Evolutionary conservation across 352 stramenopile genomes (phyloP).

Genomic region (Globisporangium viniferum): DNA sequence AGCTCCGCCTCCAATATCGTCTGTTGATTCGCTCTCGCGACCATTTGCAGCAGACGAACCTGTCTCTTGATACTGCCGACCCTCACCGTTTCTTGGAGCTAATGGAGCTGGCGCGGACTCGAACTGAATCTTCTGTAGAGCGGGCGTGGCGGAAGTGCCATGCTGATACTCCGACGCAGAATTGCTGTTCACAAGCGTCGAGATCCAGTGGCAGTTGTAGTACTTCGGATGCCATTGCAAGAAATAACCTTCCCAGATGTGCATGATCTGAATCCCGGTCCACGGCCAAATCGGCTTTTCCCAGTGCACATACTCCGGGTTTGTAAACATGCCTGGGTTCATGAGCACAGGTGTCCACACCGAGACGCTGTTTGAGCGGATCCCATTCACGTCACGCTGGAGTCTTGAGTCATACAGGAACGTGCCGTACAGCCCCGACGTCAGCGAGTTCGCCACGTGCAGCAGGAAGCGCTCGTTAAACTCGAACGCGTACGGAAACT

Average conservation of each 20-base stretch:
- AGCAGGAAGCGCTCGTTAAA: slow-evolving; percentile 85
- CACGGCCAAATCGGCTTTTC: slow-evolving; percentile 76
- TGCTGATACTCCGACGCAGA: slow-evolving; percentile 11
- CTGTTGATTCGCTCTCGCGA: slow-evolving; percentile 7
- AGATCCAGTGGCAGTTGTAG: slow-evolving; percentile 72
- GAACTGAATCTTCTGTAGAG: slow-evolving; percentile 14
- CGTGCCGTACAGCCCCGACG: slow-evolving; percentile 77
- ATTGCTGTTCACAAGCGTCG: slow-evolving; percentile 35
- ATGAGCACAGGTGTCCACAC: slow-evolving; percentile 80
- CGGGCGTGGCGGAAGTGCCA: neutral
- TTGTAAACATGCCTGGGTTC: slow-evolving; percentile 42
- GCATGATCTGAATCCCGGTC: slow-evolving; percentile 76
- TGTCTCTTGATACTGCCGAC: neutral
- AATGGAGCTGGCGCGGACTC: neutral
- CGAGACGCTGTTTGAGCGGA: slow-evolving; percentile 54
- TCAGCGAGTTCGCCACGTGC: slow-evolving; percentile 76
- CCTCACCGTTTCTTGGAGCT: neutral
- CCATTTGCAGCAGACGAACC: neutral
- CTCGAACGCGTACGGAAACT: slow-evolving; percentile 82
- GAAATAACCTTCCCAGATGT: slow-evolving; percentile 81
- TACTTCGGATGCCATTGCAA: slow-evolving; percentile 87
- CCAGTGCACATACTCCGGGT: slow-evolving; percentile 41
- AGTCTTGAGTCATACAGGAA: slow-evolving; percentile 78
- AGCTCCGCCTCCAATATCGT: neutral
- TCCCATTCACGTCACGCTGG: slow-evolving; percentile 62